Conservation (phyloP, 805 yeast species). For the Teunomyces atbi region DNA sequence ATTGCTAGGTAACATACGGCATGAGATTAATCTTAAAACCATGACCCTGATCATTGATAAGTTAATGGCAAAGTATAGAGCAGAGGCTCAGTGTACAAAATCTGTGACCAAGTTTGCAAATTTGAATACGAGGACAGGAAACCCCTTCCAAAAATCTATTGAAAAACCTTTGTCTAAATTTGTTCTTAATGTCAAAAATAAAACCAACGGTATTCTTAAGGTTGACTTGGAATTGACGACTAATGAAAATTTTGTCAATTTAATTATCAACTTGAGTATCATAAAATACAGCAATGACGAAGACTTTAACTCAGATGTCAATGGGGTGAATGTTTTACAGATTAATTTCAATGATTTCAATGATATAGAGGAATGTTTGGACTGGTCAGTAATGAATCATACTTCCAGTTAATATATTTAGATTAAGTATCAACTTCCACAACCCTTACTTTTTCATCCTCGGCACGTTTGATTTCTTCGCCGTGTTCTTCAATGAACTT, state of each 20-base stretch:
- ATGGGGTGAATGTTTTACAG: slow-evolving; percentile 41
- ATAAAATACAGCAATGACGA: slow-evolving; percentile 25
- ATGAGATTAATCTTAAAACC: slow-evolving; percentile 41
- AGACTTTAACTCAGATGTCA: slow-evolving; percentile 26
- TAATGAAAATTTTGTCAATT: slow-evolving; percentile 41
- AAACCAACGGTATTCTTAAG: slow-evolving; percentile 18
- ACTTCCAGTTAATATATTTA: slow-evolving; percentile 13
- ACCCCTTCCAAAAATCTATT: slow-evolving; percentile 40
- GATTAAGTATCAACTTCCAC: slow-evolving; percentile 20
- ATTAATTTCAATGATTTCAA: slow-evolving; percentile 49
- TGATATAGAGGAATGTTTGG: slow-evolving; percentile 55
- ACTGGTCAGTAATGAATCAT: slow-evolving; percentile 49
- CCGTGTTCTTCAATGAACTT: slow-evolving; percentile 39
- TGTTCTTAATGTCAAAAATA: slow-evolving; percentile 21
- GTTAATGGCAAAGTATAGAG: slow-evolving; percentile 14
- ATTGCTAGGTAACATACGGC: slow-evolving; percentile 56
- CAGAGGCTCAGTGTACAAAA: slow-evolving; percentile 8
- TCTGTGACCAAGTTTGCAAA: slow-evolving; percentile 25
- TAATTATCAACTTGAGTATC: slow-evolving; percentile 34
- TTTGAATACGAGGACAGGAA: slow-evolving; percentile 15
- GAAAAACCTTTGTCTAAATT: slow-evolving; percentile 37
- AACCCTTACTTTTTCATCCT: slow-evolving; percentile 30
- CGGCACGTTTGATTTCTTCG: slow-evolving; percentile 30
- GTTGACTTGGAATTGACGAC: slow-evolving; percentile 33
- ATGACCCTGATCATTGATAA: slow-evolving; percentile 28